Conservation (phyloP, 805 yeast species). For the Spathaspora hagerdaliae region DNA sequence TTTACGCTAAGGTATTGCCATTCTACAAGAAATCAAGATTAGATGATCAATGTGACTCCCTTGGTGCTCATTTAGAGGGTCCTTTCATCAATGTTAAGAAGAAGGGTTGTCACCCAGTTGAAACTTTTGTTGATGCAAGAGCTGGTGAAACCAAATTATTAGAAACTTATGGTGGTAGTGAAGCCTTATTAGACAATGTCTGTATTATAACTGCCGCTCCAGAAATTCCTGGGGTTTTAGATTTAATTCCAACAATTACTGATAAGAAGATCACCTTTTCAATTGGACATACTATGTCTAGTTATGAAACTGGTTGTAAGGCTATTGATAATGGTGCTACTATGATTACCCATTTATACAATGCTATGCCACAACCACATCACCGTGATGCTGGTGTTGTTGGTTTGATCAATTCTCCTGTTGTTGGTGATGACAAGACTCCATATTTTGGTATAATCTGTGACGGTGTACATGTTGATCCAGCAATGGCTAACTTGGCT, state of each 20-base stretch:
- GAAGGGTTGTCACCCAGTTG: conserved; percentile 50
- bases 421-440: conserved; percentile 14
- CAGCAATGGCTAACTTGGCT: conserved; percentile 47
- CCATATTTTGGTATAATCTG: conserved; percentile 55
- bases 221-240: conserved; percentile 44
- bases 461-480: conserved; percentile 60
- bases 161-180: conserved; percentile 33
- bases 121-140: conserved; percentile 38
- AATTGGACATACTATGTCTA: conserved; percentile 46
- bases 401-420: conserved; percentile 40
- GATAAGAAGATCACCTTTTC: conserved; percentile 35
- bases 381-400: conserved; percentile 56
- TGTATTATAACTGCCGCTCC: conserved; percentile 51
- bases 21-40: conserved; percentile 32
- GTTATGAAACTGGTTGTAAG: conserved; percentile 31
- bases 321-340: conserved; percentile 51
- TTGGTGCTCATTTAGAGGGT: conserved; percentile 61
- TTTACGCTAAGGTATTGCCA: conserved; percentile 46
- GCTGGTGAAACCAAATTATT: conserved; percentile 25
- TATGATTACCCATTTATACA: conserved; percentile 60
- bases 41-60: conserved; percentile 34
- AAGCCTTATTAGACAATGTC: conserved; percentile 29
- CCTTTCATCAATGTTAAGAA: conserved; percentile 49
- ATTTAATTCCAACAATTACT: conserved; percentile 33
- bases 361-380: conserved; percentile 61